Percentiles rank a stretch among this genome's conserved stretches.
phyloP scores from a whole-genome alignment of 2,329 filamentous ascomycete species.

The Westerdykella sp. region DNA sequence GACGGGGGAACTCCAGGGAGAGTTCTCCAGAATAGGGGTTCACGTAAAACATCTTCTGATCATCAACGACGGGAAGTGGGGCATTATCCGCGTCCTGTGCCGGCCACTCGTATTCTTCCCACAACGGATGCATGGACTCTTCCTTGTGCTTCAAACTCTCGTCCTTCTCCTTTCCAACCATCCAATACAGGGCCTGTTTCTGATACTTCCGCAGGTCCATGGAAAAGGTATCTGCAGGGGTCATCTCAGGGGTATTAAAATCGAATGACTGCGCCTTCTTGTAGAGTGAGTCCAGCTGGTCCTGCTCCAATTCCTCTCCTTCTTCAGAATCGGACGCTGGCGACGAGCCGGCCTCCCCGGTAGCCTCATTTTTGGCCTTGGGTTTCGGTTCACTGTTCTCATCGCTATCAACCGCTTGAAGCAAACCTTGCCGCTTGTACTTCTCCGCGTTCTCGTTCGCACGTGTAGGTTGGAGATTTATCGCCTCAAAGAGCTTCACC shows the following conservation, averaged over 20 bases:
- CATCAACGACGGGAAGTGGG: conserved; percentile 58
- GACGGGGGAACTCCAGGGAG: conserved; percentile 81
- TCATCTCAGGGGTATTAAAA: conserved; percentile 80
- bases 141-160: conserved; percentile 61
- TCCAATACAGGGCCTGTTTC: conserved; percentile 93
- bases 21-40: conserved; percentile 96
- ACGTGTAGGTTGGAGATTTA: conserved; percentile 71
- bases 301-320: conserved; percentile 85
- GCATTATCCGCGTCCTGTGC: conserved; percentile 79
- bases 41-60: conserved; percentile 76
- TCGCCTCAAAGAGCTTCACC: conserved; percentile 82
- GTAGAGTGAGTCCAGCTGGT: conserved; percentile 89
- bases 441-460: conserved; percentile 68
- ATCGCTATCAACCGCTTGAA: conserved; percentile 81
- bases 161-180: conserved; percentile 87
- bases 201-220: conserved; percentile 88
- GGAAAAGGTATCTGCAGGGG: conserved; percentile 74
- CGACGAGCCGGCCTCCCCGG: conserved; percentile 43
- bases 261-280: conserved; percentile 96
- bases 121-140: conserved; percentile 88
- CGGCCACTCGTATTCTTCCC: conserved; percentile 95
- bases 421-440: conserved; percentile 73
- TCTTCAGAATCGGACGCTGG: conserved; percentile 66
- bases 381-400: conserved; percentile 57
- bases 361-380: conserved; percentile 47